Base-by-base conservation (phyloP, 768 basidiomycete genomes). In the Hygrocybe coccinea region DNA sequence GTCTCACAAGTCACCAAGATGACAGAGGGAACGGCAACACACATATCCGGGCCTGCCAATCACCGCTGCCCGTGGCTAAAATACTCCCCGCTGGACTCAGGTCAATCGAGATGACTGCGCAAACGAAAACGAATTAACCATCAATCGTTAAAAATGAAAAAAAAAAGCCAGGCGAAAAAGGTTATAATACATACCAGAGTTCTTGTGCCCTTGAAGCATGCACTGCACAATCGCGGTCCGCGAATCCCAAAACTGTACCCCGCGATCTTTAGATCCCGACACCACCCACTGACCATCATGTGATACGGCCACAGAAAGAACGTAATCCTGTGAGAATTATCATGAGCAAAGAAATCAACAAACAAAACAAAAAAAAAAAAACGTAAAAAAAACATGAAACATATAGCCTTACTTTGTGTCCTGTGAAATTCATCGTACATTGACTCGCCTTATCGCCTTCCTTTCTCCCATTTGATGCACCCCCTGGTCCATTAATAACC, bases 161-260 rank as follows among this genome's bases (percentile, higher is more conserved):
- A n/a, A 34, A n/a, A 33, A n/a, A 29, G 24, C 74, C 14, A 74
- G 70, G 10, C 76, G 76, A 57, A 22, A 11, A 19, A 74, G 78
- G 38, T 21, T 14, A 14, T 19, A 7, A 3, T 11, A 53, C 88
- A 15, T 19, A 76, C 77, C 79, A 21, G 76, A 77, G 58, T 82
- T 81, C 64, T 80, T 81, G 62, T 82, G 81, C 2, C 81, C 80
- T 68, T 97, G 95, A 33, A 99, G 76, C 88, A 95, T 92, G 64
- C 91, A 87, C 69, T 98, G 95, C 64, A 93, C 87, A 39, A 84
- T 80, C 29, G 78, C 79, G 11, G 79, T 79, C 59, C 81, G 78
- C 51, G 90, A 83, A 66, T 95, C 91, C 86, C 90, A 92, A 67
- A 95, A 93, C 69, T 95, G 91, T 54, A 99, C 94, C 0, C 92